A percentile compares a stretch with the other conserved stretches of the same genome.
These are phyloP conservation scores for Pseudoperonospora humuli DNA, from an alignment of 352 stramenopile genomes.

Conservation along the genomic window DNA sequence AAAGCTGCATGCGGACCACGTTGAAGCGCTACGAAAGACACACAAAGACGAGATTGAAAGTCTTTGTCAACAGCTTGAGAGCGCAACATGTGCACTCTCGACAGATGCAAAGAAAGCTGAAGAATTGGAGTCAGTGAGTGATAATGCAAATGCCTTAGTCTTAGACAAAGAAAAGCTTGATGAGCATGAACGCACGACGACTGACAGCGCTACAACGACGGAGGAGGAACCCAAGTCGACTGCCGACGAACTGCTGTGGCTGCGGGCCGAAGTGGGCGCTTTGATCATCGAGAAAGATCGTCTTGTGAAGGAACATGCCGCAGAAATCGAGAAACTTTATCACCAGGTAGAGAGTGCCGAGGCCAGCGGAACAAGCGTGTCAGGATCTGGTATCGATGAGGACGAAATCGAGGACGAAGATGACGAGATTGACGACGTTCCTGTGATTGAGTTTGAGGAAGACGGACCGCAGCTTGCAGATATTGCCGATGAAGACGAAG, in stretches of 20 bases:
- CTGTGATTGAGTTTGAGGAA: constrained; percentile 19
- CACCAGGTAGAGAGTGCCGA: constrained; percentile 5
- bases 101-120: too few relatives aligned
- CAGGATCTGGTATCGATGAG: background rate
- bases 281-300: constrained; percentile 16
- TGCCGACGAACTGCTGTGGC: constrained; percentile 21
- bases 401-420: constrained; percentile 1
- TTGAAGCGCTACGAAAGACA: background rate
- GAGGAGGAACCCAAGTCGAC: constrained; percentile 17
- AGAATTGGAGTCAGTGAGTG: too few relatives aligned
- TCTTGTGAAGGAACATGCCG: constrained; percentile 16
- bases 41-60: constrained; percentile 9
- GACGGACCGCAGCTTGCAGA: constrained; percentile 2
- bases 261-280: constrained; percentile 17
- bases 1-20: constrained; percentile 3
- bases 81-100: background rate
- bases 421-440: constrained; percentile 7
- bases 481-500: constrained; percentile 15
- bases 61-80: constrained; percentile 6
- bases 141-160: too few relatives aligned
- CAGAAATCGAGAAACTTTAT: constrained; percentile 17
- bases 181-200: too few relatives aligned
- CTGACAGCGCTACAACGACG: background rate
- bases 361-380: background rate
- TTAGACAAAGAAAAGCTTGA: too few relatives aligned